Percentiles rank a stretch among this genome's conserved stretches.
Evolutionary conservation across 768 basidiomycete species (phyloP).

Genomic region (Mycena floridula): DNA sequence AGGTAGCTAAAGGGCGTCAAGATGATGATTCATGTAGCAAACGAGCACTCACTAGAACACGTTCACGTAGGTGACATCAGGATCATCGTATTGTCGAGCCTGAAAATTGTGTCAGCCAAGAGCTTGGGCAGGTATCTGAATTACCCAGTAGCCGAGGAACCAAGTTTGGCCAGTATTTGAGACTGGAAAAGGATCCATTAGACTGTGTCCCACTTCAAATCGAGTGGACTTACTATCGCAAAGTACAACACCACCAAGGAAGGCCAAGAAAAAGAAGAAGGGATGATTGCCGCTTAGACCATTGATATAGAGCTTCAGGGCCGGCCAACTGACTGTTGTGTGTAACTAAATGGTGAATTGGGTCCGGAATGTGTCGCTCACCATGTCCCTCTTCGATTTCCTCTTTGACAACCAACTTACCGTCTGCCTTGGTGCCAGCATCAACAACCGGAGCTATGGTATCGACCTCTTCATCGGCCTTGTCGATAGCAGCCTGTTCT

Average conservation of each 20-base stretch:
- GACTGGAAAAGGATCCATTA: too few species aligned
- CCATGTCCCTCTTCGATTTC: constrained; percentile 59
- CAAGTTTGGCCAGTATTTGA: constrained; percentile 29
- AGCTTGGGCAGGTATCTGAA: constrained; percentile 21
- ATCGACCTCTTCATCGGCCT: constrained; percentile 19
- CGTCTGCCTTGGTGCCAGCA: constrained; percentile 25
- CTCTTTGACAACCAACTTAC: constrained; percentile 61
- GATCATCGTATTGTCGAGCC: constrained; percentile 33
- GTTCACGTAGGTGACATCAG: constrained; percentile 24
- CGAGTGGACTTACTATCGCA: too few species aligned
- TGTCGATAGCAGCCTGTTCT: constrained; percentile 21
- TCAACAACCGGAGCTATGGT: constrained; percentile 12
- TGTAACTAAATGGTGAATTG: neutral
- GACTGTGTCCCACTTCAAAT: too few species aligned
- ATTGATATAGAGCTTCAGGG: constrained; percentile 31
- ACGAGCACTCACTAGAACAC: constrained; percentile 28
- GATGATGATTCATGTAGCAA: constrained; percentile 24
- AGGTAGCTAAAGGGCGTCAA: constrained; percentile 43
- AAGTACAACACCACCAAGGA: constrained; percentile 18
- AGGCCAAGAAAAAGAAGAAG: constrained; percentile 25
- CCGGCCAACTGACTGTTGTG: constrained; percentile 8
- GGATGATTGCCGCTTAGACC: constrained; percentile 31
- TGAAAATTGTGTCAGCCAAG: too few species aligned
- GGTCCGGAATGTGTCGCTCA: constrained; percentile 38
- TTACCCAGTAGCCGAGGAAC: constrained; percentile 39